Evolutionary conservation across 2,329 filamentous ascomycete species (phyloP), one percentile per base, ranked within the genome.

Genomic region (Alternaria brassicae): DNA sequence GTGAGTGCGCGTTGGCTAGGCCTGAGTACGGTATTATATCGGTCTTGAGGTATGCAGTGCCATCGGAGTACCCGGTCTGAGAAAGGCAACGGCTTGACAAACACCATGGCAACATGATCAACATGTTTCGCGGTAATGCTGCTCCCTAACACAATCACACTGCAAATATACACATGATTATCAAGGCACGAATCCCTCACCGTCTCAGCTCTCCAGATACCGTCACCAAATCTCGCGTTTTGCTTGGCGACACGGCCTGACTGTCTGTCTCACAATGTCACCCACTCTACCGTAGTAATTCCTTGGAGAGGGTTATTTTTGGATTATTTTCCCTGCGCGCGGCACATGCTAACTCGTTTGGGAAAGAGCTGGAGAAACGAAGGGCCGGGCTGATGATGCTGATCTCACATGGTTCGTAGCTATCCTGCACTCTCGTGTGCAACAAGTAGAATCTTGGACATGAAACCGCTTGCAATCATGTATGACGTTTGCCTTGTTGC

Each of bases 251-350:
- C 15, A 15, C 25, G 44, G 41, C 41, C 41, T 21, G 13, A 48
- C 32, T 15, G 52, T 48, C 30, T n/a, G n/a, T n/a, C n/a, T n/a
- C n/a, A n/a, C n/a, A n/a, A n/a, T n/a, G n/a, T n/a, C n/a, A n/a
- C n/a, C n/a, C n/a, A n/a, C n/a, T n/a, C n/a, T n/a, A n/a, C n/a
- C n/a, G n/a, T n/a, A n/a, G n/a, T n/a, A n/a, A n/a, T n/a, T n/a
- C n/a, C n/a, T n/a, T n/a, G n/a, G n/a, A n/a, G n/a, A n/a, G 15
- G 28, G 44, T 30, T 58, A 58, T 58, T 58, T 55, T 55, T 58
- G 44, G 56, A 27, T 7, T 0, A 7, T 25, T 39, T 48, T 40
- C 30, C 19, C 17, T 48, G 28, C 23, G 28, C 28, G 23, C 23
- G 3, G 23, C 37, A 52, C 25, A 15, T 21, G 1, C 42, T 53